Evolutionary conservation across 2,329 filamentous ascomycete genomes (phyloP), one percentile per base, ranked within the genome.

Genomic region (Colletotrichum cuscutae): DNA sequence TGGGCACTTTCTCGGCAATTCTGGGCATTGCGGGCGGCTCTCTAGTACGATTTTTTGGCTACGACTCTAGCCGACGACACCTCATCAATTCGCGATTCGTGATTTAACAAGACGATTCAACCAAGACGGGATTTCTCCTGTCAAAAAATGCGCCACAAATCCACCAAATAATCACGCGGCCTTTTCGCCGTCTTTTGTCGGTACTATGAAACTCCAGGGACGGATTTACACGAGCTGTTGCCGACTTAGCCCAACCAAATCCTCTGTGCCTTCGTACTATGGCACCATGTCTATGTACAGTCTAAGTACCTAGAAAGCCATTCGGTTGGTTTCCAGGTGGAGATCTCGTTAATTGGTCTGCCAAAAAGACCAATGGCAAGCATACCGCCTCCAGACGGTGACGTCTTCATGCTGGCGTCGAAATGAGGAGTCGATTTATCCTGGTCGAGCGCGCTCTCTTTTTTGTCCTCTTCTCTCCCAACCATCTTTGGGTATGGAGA

Each of bases 1-100:
- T 69, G 53, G 69, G 69, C 69, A 30, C 11, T 52, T 56, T 59
- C 69, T 69, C 65, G 65, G 65, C 69, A 59, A 59, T 68, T 4
- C 69, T 68, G n/a, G 69, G 69, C 69, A 66, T 35, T 54, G 46
- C 15, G 4, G 19, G 11, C 58, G 65, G 69, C 65, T 60, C 42
- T 32, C 35, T 12, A 5, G 37, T 7, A 54, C 26, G 30, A 22
- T 32, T 30, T 62, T 64, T 71, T 62, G 68, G 37, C 64, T 28
- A 24, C 64, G 26, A 37, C 49, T 66, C 64, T 63, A 13, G 42
- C 9, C 8, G 32, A 57, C 65, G 58, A 63, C 49, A 19, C n/a
- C 26, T 35, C 28, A 49, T 7, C 49, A 15, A 22, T 30, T 5
- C 7, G 5, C 60, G 9, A 12, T 52, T 22, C 19, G 1, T 7